These are phyloP conservation scores for Barnettozyma salicaria DNA, from an alignment of 805 yeast genomes.

Conservation along the genomic window DNA sequence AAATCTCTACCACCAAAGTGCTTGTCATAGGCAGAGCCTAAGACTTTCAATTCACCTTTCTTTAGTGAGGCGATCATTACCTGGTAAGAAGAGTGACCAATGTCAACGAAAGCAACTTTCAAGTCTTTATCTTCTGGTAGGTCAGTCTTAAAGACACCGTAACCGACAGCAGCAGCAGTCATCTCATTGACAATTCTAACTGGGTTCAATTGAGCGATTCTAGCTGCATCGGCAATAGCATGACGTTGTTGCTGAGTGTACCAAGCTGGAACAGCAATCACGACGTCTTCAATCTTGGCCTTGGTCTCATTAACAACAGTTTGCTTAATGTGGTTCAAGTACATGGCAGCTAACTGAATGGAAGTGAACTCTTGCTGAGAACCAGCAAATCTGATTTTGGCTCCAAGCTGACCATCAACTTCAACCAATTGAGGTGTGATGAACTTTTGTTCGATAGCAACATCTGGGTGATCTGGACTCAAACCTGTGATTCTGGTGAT, in stretches of 20 bases:
- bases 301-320: constrained; percentile 79
- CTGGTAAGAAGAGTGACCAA: constrained; percentile 94
- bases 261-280: constrained; percentile 95
- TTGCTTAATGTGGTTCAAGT: constrained; percentile 81
- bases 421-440: constrained; percentile 68
- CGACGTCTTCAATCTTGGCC: constrained; percentile 72
- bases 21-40: constrained; percentile 90
- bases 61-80: constrained; percentile 86
- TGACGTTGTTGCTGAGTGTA: constrained; percentile 95
- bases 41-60: constrained; percentile 91
- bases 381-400: constrained; percentile 80
- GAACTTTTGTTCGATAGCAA: constrained; percentile 66
- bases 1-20: constrained; percentile 98
- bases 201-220: constrained; percentile 95
- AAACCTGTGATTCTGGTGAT: constrained; percentile 90
- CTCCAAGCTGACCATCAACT: constrained; percentile 72
- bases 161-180: constrained; percentile 98
- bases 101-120: constrained; percentile 88
- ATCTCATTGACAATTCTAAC: constrained; percentile 96
- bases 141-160: constrained; percentile 97
- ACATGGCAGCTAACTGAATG: constrained; percentile 92
- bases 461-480: constrained; percentile 66
- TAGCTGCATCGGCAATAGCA: constrained; percentile 91
- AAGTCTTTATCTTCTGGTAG: constrained; percentile 91
- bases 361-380: constrained; percentile 74